Evolutionary conservation across 2,329 filamentous ascomycete species (phyloP).

Genomic region (Fusarium tuaranense): DNA sequence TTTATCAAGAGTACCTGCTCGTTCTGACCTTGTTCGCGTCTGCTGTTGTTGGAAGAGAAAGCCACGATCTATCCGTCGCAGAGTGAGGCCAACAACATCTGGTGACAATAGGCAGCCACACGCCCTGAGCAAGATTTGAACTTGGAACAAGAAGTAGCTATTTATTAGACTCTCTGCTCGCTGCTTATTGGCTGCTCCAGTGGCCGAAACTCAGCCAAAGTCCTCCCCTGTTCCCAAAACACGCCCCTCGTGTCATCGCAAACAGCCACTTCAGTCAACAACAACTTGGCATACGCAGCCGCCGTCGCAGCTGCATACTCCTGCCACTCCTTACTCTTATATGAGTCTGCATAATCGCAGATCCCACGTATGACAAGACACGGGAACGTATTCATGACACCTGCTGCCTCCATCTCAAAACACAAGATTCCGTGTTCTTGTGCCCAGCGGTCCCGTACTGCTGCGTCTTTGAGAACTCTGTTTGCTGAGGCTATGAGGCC

Average conservation of each 20-base stretch:
- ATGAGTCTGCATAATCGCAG: constrained; percentile 52
- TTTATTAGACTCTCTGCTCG: not conserved
- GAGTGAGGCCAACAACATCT: not conserved
- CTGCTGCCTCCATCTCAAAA: constrained; percentile 47
- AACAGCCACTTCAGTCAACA: not conserved
- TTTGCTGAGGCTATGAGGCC: not conserved
- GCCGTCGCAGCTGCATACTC: constrained; percentile 49
- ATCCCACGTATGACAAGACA: constrained; percentile 52
- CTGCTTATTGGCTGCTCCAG: not conserved
- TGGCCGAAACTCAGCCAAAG: not conserved
- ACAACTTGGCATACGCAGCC: constrained; percentile 22
- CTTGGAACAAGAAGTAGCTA: not conserved
- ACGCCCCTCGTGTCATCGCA: not conserved
- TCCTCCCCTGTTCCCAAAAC: not conserved
- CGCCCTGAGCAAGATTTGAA: not conserved
- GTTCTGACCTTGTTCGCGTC: too few species aligned
- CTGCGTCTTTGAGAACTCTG: not conserved
- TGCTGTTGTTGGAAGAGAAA: too few species aligned
- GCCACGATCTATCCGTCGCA: not conserved
- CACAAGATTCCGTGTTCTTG: constrained; percentile 11
- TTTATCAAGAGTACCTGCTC: too few species aligned
- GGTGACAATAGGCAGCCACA: not conserved
- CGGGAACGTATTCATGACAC: constrained; percentile 35
- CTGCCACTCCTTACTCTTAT: constrained; percentile 53
- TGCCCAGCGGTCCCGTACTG: not conserved